Conservation (phyloP, 495 filamentous ascomycete species). For the Clohesyomyces aquaticus region DNA sequence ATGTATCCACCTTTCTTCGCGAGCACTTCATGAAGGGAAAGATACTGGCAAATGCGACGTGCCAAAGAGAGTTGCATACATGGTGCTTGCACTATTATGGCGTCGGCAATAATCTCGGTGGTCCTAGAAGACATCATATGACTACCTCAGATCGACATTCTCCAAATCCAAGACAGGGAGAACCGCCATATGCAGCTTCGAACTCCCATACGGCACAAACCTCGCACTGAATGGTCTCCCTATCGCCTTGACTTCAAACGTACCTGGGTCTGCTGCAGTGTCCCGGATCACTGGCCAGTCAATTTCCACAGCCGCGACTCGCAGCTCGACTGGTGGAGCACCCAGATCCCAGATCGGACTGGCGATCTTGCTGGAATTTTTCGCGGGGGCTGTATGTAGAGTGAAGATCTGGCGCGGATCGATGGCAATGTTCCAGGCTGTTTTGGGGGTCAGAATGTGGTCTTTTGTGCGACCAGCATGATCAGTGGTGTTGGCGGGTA, state of each 20-base stretch:
- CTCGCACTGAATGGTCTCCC: neutral
- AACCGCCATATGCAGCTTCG: neutral
- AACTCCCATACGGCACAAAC: neutral
- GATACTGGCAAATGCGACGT: no score
- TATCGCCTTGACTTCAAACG: neutral
- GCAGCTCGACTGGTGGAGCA: neutral
- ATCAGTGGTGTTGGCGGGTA: neutral
- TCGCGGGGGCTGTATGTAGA: neutral
- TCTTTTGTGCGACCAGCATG: neutral
- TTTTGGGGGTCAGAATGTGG: neutral
- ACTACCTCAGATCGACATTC: no score
- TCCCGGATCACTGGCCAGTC: neutral
- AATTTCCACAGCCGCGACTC: neutral
- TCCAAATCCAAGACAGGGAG: neutral
- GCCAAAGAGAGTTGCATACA: no score
- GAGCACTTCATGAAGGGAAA: no score
- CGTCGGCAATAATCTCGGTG: no score
- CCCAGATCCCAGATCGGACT: constrained; percentile 1
- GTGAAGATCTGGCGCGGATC: constrained; percentile 1
- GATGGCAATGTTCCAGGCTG: neutral
- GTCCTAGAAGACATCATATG: no score
- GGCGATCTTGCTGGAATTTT: neutral
- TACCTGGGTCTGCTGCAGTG: neutral
- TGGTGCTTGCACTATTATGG: no score
- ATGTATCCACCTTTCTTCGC: no score